Evolutionary conservation across 1,139 yeast genomes (phyloP).

Genomic region (Blastobotrys indianensis): DNA sequence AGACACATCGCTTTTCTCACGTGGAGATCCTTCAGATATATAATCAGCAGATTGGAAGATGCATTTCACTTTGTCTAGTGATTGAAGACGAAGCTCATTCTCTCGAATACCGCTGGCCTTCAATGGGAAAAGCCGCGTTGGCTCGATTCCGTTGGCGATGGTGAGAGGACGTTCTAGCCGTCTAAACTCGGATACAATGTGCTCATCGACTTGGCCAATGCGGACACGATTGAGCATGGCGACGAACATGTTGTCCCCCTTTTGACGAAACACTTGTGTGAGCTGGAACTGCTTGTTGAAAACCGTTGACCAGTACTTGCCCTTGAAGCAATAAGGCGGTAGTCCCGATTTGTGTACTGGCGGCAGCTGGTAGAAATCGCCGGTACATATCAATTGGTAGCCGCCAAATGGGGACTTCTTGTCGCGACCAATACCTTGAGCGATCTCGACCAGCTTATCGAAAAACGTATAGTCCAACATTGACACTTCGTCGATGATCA

Average conservation of each 20-base stretch:
- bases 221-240: constrained; percentile 72
- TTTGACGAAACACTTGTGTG: constrained; percentile 82
- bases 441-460: constrained; percentile 74
- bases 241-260: constrained; percentile 72
- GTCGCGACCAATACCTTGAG: constrained; percentile 72
- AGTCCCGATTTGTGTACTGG: constrained; percentile 46
- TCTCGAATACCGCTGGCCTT: constrained; percentile 69
- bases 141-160: constrained; percentile 61
- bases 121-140: constrained; percentile 75
- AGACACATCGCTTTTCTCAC: constrained; percentile 40
- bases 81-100: constrained; percentile 49
- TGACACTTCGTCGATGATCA: constrained; percentile 76
- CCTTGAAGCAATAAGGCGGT: constrained; percentile 65
- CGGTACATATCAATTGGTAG: constrained; percentile 68
- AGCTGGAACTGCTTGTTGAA: constrained; percentile 44
- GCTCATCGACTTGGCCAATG: constrained; percentile 51
- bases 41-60: constrained; percentile 29
- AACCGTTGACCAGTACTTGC: constrained; percentile 68
- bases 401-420: constrained; percentile 57
- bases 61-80: constrained; percentile 36
- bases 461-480: constrained; percentile 70
- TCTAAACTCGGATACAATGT: constrained; percentile 42
- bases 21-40: neutral
- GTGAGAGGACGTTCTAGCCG: constrained; percentile 36
- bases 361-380: constrained; percentile 83